Evolutionary conservation across 108 stramenopile species (phyloP), one percentile per base, ranked within the genome.

Genomic region (Skeletonema tropicum): DNA sequence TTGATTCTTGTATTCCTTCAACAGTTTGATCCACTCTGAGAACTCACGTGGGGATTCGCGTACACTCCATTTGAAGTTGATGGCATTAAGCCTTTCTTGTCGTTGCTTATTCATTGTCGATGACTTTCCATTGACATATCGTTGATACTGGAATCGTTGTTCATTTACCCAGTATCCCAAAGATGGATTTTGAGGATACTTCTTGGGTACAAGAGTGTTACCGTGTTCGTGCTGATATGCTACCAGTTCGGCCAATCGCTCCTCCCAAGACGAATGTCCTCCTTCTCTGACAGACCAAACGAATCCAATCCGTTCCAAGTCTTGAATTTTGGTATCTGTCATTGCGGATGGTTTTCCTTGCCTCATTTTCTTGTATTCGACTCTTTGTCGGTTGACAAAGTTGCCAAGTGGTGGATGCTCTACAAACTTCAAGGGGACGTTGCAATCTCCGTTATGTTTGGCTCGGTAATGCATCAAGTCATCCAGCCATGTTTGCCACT

Each of bases 161-260:
- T 77, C 77, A 31, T 83, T 72, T 15, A 84, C 76, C 83, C 83
- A 84, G 45, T 57, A 73, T 42, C 83, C 80, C 8, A 84, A 66
- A 41, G 64, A 63, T 41, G 70, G 83, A 70, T 84, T 84, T n/a
- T 52, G 58, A 13, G 64, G 76, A 48, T 73, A 84, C 41, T 39
- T 72, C 26, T 46, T 38, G 2, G 85, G 85, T 14, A 85, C 85
- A 6, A 85, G 38, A 11, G 82, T 79, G 19, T 85, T 72, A 7
- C 85, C 85, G 38, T 85, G 71, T 29, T 75, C 35, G 25, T 39
- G 36, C 62, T 78, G 73, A 60, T 79, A 85, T 6, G 39, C 73
- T 29, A 74, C 61, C 19, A 85, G 60, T 32, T 38, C 70, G 25
- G 60, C 41, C 42, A 85, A 75, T 70, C 76, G 76, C 8, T 52